Percentiles rank a stretch among this genome's conserved stretches.
Conservation (phyloP, 2,329 filamentous ascomycete genomes). For the Arachnomyces sp. region DNA sequence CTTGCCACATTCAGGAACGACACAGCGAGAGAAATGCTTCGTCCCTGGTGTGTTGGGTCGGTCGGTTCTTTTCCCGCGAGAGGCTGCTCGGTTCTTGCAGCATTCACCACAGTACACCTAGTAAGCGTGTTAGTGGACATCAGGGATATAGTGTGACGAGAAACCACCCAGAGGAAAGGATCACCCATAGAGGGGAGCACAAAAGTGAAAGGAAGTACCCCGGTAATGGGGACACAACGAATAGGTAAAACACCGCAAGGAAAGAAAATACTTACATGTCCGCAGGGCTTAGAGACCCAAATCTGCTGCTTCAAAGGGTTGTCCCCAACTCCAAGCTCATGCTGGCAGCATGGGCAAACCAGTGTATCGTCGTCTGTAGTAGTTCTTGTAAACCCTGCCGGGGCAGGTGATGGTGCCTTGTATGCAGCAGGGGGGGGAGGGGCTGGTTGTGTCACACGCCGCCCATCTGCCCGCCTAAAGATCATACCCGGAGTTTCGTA, state of each 20-base stretch:
- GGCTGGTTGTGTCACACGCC: slow-evolving; percentile 13
- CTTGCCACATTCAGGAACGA: slow-evolving; percentile 34
- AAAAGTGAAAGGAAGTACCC: slow-evolving; percentile 7
- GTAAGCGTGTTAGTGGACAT: neutral
- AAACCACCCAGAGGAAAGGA: too few species aligned
- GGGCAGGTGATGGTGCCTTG: slow-evolving; percentile 55
- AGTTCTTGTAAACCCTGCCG: slow-evolving; percentile 71
- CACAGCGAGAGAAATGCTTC: slow-evolving; percentile 37
- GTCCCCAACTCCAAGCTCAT: slow-evolving; percentile 70
- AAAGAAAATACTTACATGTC: slow-evolving; percentile 59
- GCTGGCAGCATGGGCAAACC: slow-evolving; percentile 77
- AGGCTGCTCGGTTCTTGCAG: slow-evolving; percentile 30
- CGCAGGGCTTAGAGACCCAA: slow-evolving; percentile 84
- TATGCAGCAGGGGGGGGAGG: slow-evolving; percentile 33
- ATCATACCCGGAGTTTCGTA: slow-evolving; percentile 38
- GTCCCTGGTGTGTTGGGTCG: slow-evolving; percentile 16
- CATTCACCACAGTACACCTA: slow-evolving; percentile 44
- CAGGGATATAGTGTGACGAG: slow-evolving; percentile 5
- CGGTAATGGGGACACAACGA: too few species aligned
- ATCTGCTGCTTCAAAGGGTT: slow-evolving; percentile 68
- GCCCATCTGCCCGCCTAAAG: slow-evolving; percentile 18
- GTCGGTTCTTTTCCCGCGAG: slow-evolving; percentile 26
- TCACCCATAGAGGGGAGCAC: slow-evolving; percentile 1
- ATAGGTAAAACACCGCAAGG: neutral
- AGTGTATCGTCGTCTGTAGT: slow-evolving; percentile 64